Percentiles rank a stretch among this genome's conserved stretches.
These are phyloP conservation scores for Gracilaria vermiculophylla DNA, from an alignment of 23 red algal species.

Conservation along the genomic window DNA sequence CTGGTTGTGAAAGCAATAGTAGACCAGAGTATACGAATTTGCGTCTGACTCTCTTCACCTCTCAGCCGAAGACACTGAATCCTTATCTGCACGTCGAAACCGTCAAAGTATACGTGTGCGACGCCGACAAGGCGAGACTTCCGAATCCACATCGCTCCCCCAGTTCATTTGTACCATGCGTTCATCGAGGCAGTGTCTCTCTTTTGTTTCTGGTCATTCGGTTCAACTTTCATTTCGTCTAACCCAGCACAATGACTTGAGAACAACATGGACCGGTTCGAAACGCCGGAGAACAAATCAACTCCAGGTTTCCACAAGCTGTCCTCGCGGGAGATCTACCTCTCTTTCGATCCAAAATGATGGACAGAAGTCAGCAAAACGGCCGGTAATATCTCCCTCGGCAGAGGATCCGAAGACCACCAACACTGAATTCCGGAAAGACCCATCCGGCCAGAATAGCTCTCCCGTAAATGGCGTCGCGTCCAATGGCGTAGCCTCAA, in stretches of 20 bases:
- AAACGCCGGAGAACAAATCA: neutral
- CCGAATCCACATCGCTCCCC: neutral
- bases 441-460: neutral
- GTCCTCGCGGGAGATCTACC: neutral
- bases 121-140: neutral
- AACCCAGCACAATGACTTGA: neutral
- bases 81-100: too few species aligned
- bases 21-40: too few species aligned
- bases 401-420: neutral
- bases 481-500: neutral
- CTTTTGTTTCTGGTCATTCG: neutral
- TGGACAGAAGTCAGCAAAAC: neutral
- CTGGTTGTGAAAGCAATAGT: too few species aligned
- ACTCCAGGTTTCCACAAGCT: neutral
- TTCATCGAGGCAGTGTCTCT: neutral
- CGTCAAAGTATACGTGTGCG: too few species aligned
- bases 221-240: slow-evolving; percentile 12
- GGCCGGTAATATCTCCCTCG: neutral
- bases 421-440: neutral
- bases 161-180: neutral
- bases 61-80: too few species aligned
- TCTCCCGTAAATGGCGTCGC: neutral
- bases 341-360: neutral
- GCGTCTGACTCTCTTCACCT: too few species aligned
- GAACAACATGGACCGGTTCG: neutral